phyloP scores from a whole-genome alignment of 208 protist species.

The Trichomonas tenax region DNA sequence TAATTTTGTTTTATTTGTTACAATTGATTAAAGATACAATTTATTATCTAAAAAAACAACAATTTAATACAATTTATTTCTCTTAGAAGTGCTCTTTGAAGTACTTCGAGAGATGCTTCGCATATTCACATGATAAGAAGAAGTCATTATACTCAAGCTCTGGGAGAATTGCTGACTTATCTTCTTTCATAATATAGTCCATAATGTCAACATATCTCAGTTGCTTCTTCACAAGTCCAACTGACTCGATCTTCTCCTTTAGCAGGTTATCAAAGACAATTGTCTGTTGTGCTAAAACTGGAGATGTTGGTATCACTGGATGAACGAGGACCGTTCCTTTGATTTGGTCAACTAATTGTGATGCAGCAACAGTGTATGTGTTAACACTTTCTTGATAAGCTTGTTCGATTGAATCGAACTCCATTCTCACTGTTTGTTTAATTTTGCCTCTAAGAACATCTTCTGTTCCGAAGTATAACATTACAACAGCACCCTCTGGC shows the following conservation, averaged over 20 bases:
- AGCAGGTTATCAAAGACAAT: not conserved
- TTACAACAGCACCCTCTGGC: not conserved
- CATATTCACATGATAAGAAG: not conserved
- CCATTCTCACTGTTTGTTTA: not conserved
- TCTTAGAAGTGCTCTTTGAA: not conserved
- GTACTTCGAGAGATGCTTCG: not conserved
- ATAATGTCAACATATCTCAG: not conserved
- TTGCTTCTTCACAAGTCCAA: not conserved
- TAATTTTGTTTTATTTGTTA: not conserved
- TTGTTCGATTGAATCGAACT: not conserved
- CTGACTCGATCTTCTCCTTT: not conserved
- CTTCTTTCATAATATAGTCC: not conserved
- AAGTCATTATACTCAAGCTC: not conserved
- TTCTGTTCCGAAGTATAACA: not conserved
- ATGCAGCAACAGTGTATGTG: not conserved
- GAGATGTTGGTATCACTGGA: not conserved
- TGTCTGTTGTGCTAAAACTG: not conserved
- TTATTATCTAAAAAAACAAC: too few relatives aligned
- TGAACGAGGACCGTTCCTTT: not conserved
- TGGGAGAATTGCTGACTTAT: not conserved
- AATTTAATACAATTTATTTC: too few relatives aligned
- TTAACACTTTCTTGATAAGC: not conserved
- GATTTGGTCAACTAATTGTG: not conserved
- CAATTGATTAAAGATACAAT: too few relatives aligned
- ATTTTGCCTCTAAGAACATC: not conserved